Evolutionary conservation across 495 filamentous ascomycete genomes (phyloP).

Genomic region (Hypoxylon subgilvum): DNA sequence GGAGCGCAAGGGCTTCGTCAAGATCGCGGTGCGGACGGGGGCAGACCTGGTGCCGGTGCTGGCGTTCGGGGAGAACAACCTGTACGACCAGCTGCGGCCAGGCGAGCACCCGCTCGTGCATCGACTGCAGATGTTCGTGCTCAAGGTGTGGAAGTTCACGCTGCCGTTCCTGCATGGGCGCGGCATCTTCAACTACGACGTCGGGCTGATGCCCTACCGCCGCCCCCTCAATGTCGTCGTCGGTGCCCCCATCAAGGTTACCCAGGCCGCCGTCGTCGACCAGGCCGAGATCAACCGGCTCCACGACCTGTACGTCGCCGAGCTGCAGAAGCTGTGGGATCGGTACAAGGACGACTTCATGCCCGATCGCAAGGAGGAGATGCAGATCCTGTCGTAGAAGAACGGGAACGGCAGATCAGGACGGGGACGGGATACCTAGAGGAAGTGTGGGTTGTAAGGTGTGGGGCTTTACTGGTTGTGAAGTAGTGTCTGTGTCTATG

Average conservation of each 20-base stretch:
- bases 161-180: conserved; percentile 87
- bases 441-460: no score
- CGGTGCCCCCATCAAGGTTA: conserved; percentile 77
- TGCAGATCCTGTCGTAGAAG: conserved; percentile 75
- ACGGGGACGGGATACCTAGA: no score
- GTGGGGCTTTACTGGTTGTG: no score
- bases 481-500: no score
- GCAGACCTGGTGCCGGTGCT: conserved; percentile 92
- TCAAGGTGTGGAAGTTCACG: conserved; percentile 88
- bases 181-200: conserved; percentile 97
- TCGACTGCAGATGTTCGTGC: conserved; percentile 77
- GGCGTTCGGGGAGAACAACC: conserved; percentile 91
- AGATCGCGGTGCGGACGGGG: conserved; percentile 85
- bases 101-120: conserved; percentile 74
- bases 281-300: conserved; percentile 78
- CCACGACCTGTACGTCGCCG: conserved; percentile 77
- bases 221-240: conserved; percentile 86
- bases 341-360: conserved; percentile 87
- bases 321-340: conserved; percentile 84
- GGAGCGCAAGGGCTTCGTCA: conserved; percentile 89
- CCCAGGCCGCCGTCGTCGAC: conserved; percentile 55
- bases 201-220: conserved; percentile 93
- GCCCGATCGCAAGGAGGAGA: conserved; percentile 69
- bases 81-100: conserved; percentile 85
- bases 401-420: no score